Base-by-base conservation (phyloP, 305 asterid genomes). In the Fraxinus nigra region DNA sequence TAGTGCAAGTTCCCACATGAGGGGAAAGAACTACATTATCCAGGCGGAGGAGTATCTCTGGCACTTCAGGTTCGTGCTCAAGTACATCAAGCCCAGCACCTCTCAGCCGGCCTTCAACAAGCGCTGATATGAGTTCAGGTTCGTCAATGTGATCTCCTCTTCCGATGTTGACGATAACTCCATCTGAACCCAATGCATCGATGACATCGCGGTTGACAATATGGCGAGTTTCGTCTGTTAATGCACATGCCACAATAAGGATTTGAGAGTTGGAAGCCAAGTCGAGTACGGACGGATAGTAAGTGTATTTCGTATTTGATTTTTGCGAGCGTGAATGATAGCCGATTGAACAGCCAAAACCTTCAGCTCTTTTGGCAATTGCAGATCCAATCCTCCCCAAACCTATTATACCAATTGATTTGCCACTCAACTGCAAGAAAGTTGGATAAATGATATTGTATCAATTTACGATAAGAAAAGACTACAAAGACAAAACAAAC, bases 11-110 rank as follows among this genome's bases (percentile, higher is more conserved):
- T 79, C 85, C 93, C 1, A 76, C 87, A 76, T 90, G 95, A 75
- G 97, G 93, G 11, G 91, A 88, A 77, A 92, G 87, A 46, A 91
- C 92, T 2, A 87, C 90, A 76, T 86, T 91, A 69, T 90, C 90
- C 34, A 91, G 93, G 54, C 85, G 82, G 40, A 78, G 67, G 30
- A 92, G 81, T 6, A 28, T 37, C 26, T 79, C 77, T 0, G 97
- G 92, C 16, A 89, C 91, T 5, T 91, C 82, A 1, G 95, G 97
- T 82, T 92, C 93, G 32, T 87, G 67, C 75, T 89, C 90, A 79
- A 89, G 11, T 63, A 89, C 89, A 51, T 87, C 92, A 1, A 89
- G 86, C 38, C 97, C 97, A 1, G 93, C 97, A 61, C 97, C 95
- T 7, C 89, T 87, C 79, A 92, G n/a, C 78, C 92, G 87, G 61